A percentile compares a stretch with the other conserved stretches of the same genome.
Evolutionary conservation across 805 yeast species (phyloP).

Genomic region (Teunomyces aglyptinius): DNA sequence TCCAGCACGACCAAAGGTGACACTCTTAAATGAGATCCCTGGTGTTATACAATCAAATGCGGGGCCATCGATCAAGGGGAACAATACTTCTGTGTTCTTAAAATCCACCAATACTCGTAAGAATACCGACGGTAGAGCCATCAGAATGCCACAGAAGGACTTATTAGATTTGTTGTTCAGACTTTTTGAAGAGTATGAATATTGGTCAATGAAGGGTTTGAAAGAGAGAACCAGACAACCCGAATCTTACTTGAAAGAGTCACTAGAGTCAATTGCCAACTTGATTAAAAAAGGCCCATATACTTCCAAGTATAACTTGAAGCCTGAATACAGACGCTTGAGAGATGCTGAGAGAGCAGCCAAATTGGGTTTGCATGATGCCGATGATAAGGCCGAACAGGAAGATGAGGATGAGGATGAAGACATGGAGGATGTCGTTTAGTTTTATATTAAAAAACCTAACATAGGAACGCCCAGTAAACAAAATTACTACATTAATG

Average conservation of each 20-base stretch:
- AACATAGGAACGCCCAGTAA: background rate
- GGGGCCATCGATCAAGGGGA: conserved; percentile 73
- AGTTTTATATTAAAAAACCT: conserved; percentile 1
- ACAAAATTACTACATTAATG: background rate
- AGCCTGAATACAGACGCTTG: conserved; percentile 83
- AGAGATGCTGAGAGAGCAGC: conserved; percentile 75
- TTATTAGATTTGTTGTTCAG: conserved; percentile 84
- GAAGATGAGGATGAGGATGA: conserved; percentile 64
- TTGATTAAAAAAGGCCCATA: conserved; percentile 94
- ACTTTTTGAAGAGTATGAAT: conserved; percentile 90
- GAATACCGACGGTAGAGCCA: conserved; percentile 77
- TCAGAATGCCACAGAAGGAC: conserved; percentile 91
- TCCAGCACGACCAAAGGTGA: conserved; percentile 60
- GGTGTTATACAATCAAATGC: conserved; percentile 87
- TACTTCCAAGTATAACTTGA: conserved; percentile 84
- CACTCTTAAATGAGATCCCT: conserved; percentile 73
- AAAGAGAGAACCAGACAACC: conserved; percentile 95
- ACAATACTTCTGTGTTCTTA: conserved; percentile 69
- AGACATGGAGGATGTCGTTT: conserved; percentile 75
- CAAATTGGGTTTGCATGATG: conserved; percentile 50
- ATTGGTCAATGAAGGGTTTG: conserved; percentile 93
- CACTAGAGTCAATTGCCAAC: conserved; percentile 83
- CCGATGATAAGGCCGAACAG: conserved; percentile 39
- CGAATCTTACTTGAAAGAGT: conserved; percentile 86
- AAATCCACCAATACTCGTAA: conserved; percentile 42